Evolutionary conservation across 2,329 filamentous ascomycete genomes (phyloP), one percentile per base, ranked within the genome.

Genomic region (Pseudocercospora eumusae): DNA sequence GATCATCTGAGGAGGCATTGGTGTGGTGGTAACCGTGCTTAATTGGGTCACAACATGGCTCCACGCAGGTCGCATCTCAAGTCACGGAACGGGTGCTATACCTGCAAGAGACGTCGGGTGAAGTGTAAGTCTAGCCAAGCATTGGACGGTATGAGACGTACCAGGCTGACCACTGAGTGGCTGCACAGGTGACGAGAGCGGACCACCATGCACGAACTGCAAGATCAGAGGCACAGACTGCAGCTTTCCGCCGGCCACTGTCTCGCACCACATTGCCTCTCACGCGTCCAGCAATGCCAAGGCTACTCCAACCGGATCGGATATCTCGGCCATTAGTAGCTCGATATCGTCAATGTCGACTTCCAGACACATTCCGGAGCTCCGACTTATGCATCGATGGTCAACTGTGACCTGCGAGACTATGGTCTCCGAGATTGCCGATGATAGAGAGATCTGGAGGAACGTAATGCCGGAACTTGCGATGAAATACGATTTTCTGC

Each of bases 331-430:
- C 11, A 57, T 42, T 33, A 47, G 57, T 3, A 56, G 50, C 15
- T 57, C 57, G 23, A 49, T 28, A 20, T 36, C 40, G 3, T 50
- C 57, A 28, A 47, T 47, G 44, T 23, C 60, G 42, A 13, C 49
- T 33, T 20, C 25, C 18, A 40, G 47, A 11, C 33, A 60, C 13
- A 50, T 62, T 0, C 53, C 57, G 21, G 66, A 68, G 31, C 62
- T 68, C 15, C 62, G 60, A 27, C 59, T 66, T 23, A 60, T 68
- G 64, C 66, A 68, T 44, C 57, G 63, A 5, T 68, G 66, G 66
- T 63, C 66, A 3, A 65, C 66, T 1, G 31, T 18, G 5, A 66
- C 66, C 10, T 65, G 28, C 52, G 42, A 59, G 27, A 55, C 60
- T 15, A 56, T 68, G 28, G 57, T 44, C 9, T 55, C 56, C 13